Evolutionary conservation across 2,329 filamentous ascomycete species (phyloP).

Genomic region (Colletotrichum navitas): DNA sequence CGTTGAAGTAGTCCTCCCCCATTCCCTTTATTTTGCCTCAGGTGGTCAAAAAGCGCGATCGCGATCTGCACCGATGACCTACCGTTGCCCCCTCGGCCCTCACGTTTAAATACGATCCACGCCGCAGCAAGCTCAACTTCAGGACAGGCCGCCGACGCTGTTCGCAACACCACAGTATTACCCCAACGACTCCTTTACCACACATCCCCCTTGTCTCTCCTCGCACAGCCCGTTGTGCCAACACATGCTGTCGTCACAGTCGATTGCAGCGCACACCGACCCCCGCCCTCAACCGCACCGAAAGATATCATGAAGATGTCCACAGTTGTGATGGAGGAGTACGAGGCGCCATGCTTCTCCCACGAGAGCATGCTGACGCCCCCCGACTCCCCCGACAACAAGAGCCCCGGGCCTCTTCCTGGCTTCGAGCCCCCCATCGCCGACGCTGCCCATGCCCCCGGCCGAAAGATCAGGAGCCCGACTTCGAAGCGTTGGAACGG

Average conservation of each 20-base stretch:
- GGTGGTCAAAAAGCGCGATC: background rate
- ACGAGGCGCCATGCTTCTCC: constrained; percentile 36
- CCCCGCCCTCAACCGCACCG: background rate
- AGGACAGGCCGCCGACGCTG: background rate
- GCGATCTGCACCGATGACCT: constrained; percentile 3
- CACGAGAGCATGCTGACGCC: constrained; percentile 29
- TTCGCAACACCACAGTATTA: background rate
- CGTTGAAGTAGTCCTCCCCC: constrained; percentile 22
- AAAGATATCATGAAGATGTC: constrained; percentile 28
- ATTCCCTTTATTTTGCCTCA: background rate
- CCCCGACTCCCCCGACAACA: constrained; percentile 11
- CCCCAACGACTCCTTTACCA: background rate
- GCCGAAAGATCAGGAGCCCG: constrained; percentile 24
- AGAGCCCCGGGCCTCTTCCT: background rate
- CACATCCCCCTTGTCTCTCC: background rate
- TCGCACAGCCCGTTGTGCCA: background rate
- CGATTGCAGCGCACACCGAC: background rate
- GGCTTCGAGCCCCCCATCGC: background rate
- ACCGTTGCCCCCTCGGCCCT: background rate
- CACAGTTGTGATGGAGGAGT: constrained; percentile 27
- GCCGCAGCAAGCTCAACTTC: background rate
- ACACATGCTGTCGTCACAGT: constrained; percentile 28
- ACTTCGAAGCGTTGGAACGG: constrained; percentile 21
- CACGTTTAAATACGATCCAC: background rate
- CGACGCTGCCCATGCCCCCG: background rate